Evolutionary conservation across 2,329 filamentous ascomycete genomes (phyloP).

Genomic region (Botrytis fabae): DNA sequence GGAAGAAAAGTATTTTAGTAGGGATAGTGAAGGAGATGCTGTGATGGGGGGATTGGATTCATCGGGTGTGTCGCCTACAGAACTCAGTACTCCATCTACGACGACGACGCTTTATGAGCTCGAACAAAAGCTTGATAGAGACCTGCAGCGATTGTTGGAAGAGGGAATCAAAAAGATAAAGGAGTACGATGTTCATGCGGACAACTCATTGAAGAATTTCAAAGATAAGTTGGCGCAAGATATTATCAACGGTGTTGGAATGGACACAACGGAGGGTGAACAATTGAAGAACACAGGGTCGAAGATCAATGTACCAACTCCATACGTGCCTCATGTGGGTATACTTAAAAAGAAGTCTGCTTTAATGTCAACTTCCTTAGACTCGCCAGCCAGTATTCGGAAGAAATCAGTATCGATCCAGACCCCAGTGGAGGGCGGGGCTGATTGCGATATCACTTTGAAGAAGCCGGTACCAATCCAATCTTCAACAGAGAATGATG

Average conservation of each 20-base stretch:
- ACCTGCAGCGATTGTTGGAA: slow-evolving; percentile 27
- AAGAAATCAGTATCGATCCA: background rate
- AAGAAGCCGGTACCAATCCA: background rate
- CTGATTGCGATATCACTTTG: background rate
- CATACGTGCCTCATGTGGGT: background rate
- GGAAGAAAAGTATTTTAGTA: slow-evolving; percentile 17
- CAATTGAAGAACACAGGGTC: background rate
- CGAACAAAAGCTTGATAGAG: slow-evolving; percentile 19
- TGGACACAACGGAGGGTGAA: no score
- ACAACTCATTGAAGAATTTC: slow-evolving; percentile 19
- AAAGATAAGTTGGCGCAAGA: slow-evolving; percentile 24
- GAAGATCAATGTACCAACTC: background rate
- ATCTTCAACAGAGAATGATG: background rate
- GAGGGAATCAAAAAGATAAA: slow-evolving; percentile 26
- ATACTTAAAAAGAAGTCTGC: background rate
- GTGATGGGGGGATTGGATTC: slow-evolving; percentile 24
- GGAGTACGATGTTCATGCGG: slow-evolving; percentile 31
- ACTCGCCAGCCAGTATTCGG: background rate
- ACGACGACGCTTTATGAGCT: slow-evolving; percentile 24
- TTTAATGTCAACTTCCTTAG: background rate
- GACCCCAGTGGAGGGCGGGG: background rate
- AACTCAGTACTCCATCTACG: background rate
- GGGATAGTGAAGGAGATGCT: slow-evolving; percentile 25
- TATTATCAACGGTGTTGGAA: background rate
- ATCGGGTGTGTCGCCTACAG: background rate